These are phyloP conservation scores for Fusarium falciforme DNA, from an alignment of 2,329 filamentous ascomycete species.

Conservation along the genomic window DNA sequence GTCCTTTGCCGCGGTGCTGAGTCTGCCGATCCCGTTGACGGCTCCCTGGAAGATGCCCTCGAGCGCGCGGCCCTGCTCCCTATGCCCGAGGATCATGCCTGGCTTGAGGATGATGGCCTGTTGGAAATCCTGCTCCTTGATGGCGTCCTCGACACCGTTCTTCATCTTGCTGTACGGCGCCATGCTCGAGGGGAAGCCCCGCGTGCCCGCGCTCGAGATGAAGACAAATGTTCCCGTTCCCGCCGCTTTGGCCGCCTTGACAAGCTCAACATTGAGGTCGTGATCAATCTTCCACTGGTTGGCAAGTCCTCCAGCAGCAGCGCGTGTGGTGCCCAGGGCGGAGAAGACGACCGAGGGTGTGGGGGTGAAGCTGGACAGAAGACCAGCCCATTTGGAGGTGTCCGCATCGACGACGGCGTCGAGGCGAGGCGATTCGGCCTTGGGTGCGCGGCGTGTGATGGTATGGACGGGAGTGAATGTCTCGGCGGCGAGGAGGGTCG, in stretches of 20 bases:
- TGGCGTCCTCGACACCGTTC: conserved; percentile 83
- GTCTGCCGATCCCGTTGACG: conserved; percentile 64
- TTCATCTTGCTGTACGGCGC: conserved; percentile 79
- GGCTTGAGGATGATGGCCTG: conserved; percentile 80
- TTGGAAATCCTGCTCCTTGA: conserved; percentile 79
- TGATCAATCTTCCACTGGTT: conserved; percentile 90
- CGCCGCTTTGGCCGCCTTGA: conserved; percentile 76
- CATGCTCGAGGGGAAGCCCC: conserved; percentile 54
- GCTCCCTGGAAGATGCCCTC: conserved; percentile 69
- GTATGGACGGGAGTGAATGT: conserved; percentile 68
- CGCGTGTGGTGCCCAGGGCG: conserved; percentile 82
- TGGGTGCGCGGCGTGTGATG: conserved; percentile 74
- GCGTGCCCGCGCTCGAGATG: conserved; percentile 69
- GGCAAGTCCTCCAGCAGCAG: conserved; percentile 77
- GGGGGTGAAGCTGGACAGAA: conserved; percentile 67
- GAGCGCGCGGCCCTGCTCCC: conserved; percentile 69
- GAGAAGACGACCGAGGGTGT: conserved; percentile 77
- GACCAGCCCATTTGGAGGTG: conserved; percentile 73
- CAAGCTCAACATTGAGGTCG: conserved; percentile 85
- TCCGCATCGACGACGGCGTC: conserved; percentile 72
- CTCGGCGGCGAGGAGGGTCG: conserved; percentile 66
- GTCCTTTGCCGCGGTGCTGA: conserved; percentile 70
- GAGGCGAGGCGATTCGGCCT: conserved; percentile 68
- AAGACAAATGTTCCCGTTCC: conserved; percentile 83
- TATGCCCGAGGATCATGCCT: conserved; percentile 78